phyloP scores from a whole-genome alignment of 768 basidiomycete genomes.

The Russula olivacea region DNA sequence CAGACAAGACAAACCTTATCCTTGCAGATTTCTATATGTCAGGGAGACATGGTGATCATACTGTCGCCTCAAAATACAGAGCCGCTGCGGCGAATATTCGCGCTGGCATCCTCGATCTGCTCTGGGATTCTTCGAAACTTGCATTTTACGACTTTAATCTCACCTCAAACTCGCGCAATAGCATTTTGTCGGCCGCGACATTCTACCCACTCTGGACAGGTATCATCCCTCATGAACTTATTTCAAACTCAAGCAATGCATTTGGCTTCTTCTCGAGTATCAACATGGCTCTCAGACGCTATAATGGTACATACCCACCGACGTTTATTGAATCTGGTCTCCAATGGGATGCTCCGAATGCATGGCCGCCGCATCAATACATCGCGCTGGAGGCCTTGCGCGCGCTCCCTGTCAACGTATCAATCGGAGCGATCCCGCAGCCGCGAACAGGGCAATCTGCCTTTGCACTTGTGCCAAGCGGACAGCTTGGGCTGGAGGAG shows the following conservation, averaged over 20 bases:
- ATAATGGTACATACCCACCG: conserved; percentile 80
- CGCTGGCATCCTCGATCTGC: conserved; percentile 73
- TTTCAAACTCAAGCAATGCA: conserved; percentile 49
- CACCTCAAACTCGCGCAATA: conserved; percentile 56
- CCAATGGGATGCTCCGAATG: conserved; percentile 89
- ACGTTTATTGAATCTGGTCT: conserved; percentile 74
- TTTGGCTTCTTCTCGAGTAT: conserved; percentile 69
- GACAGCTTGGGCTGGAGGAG: conserved; percentile 80
- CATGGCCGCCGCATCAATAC: conserved; percentile 85
- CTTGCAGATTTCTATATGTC: conserved; percentile 55
- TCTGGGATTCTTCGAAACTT: conserved; percentile 78
- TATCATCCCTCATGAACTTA: conserved; percentile 71
- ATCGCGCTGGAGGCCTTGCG: conserved; percentile 73
- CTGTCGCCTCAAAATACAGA: conserved; percentile 45
- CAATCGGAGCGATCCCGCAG: conserved; percentile 49
- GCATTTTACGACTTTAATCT: conserved; percentile 91
- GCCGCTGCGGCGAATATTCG: conserved; percentile 52
- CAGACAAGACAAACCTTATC: conserved; percentile 58
- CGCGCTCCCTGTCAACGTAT: conserved; percentile 66
- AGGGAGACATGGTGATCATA: conserved; percentile 33
- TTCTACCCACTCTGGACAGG: conserved; percentile 87
- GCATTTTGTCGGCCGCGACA: conserved; percentile 64
- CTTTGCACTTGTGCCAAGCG: conserved; percentile 63
- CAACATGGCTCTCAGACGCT: conserved; percentile 74
- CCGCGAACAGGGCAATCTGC: conserved; percentile 48